These are phyloP conservation scores for Triticum aestivum DNA, from an alignment of 176 grass and related monocot species.

Conservation along the genomic window DNA sequence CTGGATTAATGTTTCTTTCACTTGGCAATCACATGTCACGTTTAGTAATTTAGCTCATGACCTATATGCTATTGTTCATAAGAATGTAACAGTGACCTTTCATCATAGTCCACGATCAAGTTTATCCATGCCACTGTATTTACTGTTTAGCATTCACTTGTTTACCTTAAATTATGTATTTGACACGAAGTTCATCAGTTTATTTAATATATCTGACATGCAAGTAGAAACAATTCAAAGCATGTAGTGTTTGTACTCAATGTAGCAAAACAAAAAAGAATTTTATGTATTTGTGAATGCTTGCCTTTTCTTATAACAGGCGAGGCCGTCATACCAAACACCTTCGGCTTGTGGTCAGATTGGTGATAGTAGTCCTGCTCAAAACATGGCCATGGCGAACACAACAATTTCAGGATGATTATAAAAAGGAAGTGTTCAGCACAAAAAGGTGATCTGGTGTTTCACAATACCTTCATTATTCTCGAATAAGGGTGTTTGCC, in stretches of 20 bases:
- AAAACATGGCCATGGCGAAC: slow-evolving; percentile 25
- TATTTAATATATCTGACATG: slow-evolving; percentile 10
- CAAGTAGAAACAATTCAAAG: not conserved
- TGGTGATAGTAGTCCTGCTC: slow-evolving; percentile 85
- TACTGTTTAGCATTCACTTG: slow-evolving; percentile 2
- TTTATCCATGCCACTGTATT: not conserved
- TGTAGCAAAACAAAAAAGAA: not conserved
- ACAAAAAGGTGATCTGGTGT: slow-evolving; percentile 20
- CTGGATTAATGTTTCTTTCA: slow-evolving; percentile 5
- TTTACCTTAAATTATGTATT: not conserved
- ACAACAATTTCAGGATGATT: slow-evolving; percentile 19
- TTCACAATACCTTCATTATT: slow-evolving; percentile 86
- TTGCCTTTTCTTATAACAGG: slow-evolving; percentile 83
- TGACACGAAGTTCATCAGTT: not conserved
- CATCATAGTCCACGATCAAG: slow-evolving; percentile 4
- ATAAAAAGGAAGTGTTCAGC: not conserved
- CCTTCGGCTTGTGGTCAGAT: slow-evolving; percentile 52
- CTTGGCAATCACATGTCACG: not conserved
- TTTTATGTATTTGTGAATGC: slow-evolving; percentile 3
- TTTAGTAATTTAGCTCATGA: slow-evolving; percentile 14
- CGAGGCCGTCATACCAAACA: slow-evolving; percentile 89
- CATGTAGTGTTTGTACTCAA: not conserved
- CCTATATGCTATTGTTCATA: slow-evolving; percentile 19
- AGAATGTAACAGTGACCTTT: not conserved
- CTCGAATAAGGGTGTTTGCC: slow-evolving; percentile 79